Base-by-base conservation (phyloP, 2,329 filamentous ascomycete species). In the Sporothrix pseudoabietina region DNA sequence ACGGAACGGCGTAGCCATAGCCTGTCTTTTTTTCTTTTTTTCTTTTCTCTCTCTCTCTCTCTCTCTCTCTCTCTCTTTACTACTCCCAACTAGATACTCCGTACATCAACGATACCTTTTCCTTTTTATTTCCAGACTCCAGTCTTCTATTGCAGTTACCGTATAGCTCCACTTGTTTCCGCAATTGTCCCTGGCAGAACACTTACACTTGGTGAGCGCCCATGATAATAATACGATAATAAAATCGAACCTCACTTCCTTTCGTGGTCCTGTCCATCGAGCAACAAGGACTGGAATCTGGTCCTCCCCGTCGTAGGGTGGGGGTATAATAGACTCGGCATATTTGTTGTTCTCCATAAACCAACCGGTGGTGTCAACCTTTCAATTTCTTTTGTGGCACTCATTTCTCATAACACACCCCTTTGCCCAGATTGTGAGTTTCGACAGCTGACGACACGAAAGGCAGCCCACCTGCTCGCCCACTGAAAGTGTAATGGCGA, bases 261-360 rank as follows among this genome's bases (percentile, higher is more conserved):
- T 59, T n/a, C n/a, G n/a, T 26, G 10, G 9, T 26, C 39, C 19
- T n/a, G 10, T 16, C 30, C 55, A 49, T 66, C 41, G 22, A 32
- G 14, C 52, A 52, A 52, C 4, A 55, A 55, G 22, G 22, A 12
- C 26, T n/a, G 12, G 9, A 68, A 47, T 32, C 14, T 35, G 44
- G 65, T 35, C 35, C 32, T 22, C 49, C 22, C 19, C 47, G 22
- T 69, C 30, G 22, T 4, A 55, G 35, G 3, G 66, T 69, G 66
- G 49, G 55, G 66, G 47, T 49, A 26, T 69, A 54, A 69, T 54
- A 54, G 47, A 49, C 44, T 35, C 49, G 49, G 66, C 30, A 69
- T 69, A 69, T 55, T 49, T 35, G n/a, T 68, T 52, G 8, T 39
- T 35, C 30, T 39, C 61, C 61, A 47, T 30, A 22, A 22, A 41